Evolutionary conservation across 768 basidiomycete genomes (phyloP).

Genomic region (Tricholoma sp.): DNA sequence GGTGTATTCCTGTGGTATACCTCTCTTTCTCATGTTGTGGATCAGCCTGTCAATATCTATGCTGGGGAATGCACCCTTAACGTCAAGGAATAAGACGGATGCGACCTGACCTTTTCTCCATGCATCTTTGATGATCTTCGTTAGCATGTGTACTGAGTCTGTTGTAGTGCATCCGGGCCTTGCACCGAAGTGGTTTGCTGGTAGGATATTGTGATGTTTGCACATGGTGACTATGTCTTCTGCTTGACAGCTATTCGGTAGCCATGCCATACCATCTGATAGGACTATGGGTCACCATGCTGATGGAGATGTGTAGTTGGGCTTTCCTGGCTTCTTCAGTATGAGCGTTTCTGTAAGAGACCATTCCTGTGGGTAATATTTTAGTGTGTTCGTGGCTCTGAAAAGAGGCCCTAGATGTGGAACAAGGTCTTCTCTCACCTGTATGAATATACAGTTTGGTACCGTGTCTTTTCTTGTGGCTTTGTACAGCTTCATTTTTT

Average conservation of each 20-base stretch:
- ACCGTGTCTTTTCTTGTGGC: neutral
- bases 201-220: neutral
- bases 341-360: neutral
- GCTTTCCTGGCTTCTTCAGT: neutral
- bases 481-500: neutral
- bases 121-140: conserved; percentile 21
- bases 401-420: neutral
- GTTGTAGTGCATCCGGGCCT: conserved; percentile 22
- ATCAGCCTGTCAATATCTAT: too few relatives aligned
- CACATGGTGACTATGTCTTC: too few relatives aligned
- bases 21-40: too few relatives aligned
- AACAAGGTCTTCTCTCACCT: neutral
- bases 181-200: neutral
- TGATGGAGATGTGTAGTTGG: neutral
- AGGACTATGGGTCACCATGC: too few relatives aligned
- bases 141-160: conserved; percentile 26
- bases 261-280: too few relatives aligned
- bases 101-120: conserved; percentile 24
- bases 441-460: neutral
- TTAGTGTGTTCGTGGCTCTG: neutral
- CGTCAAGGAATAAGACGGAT: conserved; percentile 23
- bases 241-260: too few relatives aligned
- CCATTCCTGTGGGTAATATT: neutral
- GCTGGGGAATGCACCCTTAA: neutral
- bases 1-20: too few relatives aligned